Evolutionary conservation across 2,329 filamentous ascomycete genomes (phyloP).

Genomic region (Calonectria pseudoturangicola): DNA sequence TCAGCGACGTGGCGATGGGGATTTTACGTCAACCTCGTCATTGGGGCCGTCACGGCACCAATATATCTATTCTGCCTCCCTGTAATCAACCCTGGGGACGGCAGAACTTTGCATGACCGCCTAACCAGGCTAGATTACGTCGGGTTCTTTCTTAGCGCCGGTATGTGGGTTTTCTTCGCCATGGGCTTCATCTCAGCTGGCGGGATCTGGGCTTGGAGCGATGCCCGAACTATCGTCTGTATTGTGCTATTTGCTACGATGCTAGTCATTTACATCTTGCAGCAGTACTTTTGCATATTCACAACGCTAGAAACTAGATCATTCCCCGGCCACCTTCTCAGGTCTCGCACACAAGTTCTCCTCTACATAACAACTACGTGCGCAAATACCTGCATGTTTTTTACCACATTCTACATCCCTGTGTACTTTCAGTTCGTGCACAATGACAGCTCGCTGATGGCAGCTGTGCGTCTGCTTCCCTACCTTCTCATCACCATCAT

Average conservation of each 20-base stretch:
- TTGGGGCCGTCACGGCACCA: not conserved
- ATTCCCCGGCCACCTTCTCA: constrained; percentile 12
- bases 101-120: not conserved
- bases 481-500: not conserved
- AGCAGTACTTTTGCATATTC: constrained; percentile 7
- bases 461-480: constrained; percentile 3
- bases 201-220: constrained; percentile 1
- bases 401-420: constrained; percentile 6
- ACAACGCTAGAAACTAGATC: not conserved
- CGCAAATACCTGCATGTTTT: constrained; percentile 2
- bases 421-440: constrained; percentile 12
- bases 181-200: constrained; percentile 4
- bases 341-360: not conserved
- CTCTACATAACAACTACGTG: not conserved
- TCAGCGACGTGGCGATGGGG: not conserved
- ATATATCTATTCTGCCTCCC: constrained; percentile 1
- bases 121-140: not conserved
- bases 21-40: not conserved
- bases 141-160: not conserved
- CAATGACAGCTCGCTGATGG: constrained; percentile 11
- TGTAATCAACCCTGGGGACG: not conserved
- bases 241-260: not conserved
- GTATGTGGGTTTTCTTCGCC: constrained; percentile 10
- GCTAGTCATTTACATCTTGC: not conserved
- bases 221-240: not conserved